Evolutionary conservation across 495 filamentous ascomycete genomes (phyloP), one percentile per base, ranked within the genome.

Genomic region (Tuber magnatum): DNA sequence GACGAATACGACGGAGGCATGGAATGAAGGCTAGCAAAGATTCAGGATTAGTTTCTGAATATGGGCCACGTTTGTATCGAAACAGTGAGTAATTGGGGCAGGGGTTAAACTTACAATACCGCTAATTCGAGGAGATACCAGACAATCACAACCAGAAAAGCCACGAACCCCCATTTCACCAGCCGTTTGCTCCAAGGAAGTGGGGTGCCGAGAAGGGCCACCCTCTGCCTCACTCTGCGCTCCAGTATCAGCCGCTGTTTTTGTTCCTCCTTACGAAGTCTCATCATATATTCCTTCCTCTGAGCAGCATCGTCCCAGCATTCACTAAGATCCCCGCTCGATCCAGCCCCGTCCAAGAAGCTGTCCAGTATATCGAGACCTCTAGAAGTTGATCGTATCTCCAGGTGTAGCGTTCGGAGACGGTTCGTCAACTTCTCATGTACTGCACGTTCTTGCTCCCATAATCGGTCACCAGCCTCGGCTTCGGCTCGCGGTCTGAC

Each of bases 361-460:
- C 77, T 69, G 68, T 82, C 81, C 12, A 82, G 68, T 20, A 78
- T 77, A 35, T 82, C 81, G 24, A 82, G 80, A 2, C 81, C 81
- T 4, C 81, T 69, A 28, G 75, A 78, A 1, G 81, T 74, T 10
- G 73, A 76, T 28, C 81, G 79, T 1, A 82, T 70, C 68, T 82
- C 81, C 42, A 82, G 69, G 48, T 82, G 81, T 16, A 82, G 65
- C 2, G 81, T 82, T 69, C 75, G 80, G 44, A 82, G 74, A 3
- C 76, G 68, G 40, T 80, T 82, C 77, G 77, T 82, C 44, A 82
- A 69, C 48, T 82, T 82, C 39, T 82, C 81, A 51, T 78, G 74
- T 8, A 77, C 74, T 18, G 72, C 73, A 20, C 76, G 73, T 40
- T 82, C 81, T 20, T 73, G 71, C 68, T 80, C 78, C 28, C 73